Evolutionary conservation across 129 eudicot genomes (phyloP).

Genomic region (Artemisia tridentata): DNA sequence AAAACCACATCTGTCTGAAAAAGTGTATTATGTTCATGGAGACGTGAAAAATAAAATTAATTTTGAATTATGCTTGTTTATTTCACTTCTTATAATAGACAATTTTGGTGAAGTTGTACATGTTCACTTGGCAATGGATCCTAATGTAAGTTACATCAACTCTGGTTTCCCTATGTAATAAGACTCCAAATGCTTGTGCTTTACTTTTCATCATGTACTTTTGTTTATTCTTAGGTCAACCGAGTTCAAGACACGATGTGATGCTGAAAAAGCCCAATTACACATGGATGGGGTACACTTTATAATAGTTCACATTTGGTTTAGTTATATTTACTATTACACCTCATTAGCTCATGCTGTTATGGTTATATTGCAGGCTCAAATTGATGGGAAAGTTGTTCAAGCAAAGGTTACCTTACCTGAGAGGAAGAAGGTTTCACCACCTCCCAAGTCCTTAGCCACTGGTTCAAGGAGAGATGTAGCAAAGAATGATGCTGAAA

Average conservation of each 20-base stretch:
- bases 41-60: not conserved
- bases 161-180: not conserved
- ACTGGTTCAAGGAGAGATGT: conserved; percentile 59
- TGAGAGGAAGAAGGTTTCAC: conserved; percentile 55
- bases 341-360: not conserved
- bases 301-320: not conserved
- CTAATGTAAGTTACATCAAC: conserved; percentile 38
- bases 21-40: not conserved
- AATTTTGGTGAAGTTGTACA: conserved; percentile 72
- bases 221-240: conserved; percentile 50
- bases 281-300: conserved; percentile 33
- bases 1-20: conserved; percentile 40
- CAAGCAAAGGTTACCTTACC: conserved; percentile 67
- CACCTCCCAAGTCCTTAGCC: conserved; percentile 70
- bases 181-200: not conserved
- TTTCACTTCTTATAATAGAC: conserved; percentile 32
- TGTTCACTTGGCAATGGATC: conserved; percentile 75
- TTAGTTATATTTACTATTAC: not conserved
- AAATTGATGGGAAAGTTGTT: conserved; percentile 13
- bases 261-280: conserved; percentile 14
- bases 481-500: not conserved
- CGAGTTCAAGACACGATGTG: conserved; percentile 15
- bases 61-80: not conserved
- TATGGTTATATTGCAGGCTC: conserved; percentile 3
- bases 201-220: not conserved